Base-by-base conservation (phyloP, 2,329 filamentous ascomycete genomes). In the Eutypa lata region DNA sequence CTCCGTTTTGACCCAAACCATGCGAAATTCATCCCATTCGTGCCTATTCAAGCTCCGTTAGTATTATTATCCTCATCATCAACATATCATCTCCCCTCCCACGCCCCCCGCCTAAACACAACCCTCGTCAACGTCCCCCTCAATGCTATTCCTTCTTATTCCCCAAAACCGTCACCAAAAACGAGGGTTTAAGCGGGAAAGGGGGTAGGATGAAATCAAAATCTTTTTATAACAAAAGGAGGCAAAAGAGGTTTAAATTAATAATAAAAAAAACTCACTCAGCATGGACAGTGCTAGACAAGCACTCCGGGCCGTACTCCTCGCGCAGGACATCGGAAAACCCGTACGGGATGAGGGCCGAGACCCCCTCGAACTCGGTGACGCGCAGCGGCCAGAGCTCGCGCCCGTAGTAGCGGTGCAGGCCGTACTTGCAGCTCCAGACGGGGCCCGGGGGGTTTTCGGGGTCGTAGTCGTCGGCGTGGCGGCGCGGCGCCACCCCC, bases 351-450 rank as follows among this genome's bases (percentile, higher is more conserved):
- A 94, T 80, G 58, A 78, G 79, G 22, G 88, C 88, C 13, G 78
- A 73, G 2, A 89, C 84, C 19, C 88, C 89, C 72, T 94, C 90
- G 61, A 90, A 94, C 57, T 82, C 79, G 24, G 84, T 88, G 65
- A 84, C 77, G 16, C 89, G 80, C 77, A 94, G 76, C 3, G 90
- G 90, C 71, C 86, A 94, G 13, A 94, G 74, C 61, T 94, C 88
- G n/a, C 74, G 73, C 24, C 81, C 84, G 42, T 74, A 71, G 69
- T 94, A 94, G 45, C 78, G 75, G 71, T 95, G 90, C 26, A 6
- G 5, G 63, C 80, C 80, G 66, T 94, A 92, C 75, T 93, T 93
- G 73, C 89, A 93, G 63, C 82, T 84, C 83, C 87, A 89, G 28
- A 88, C 68, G 7, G 2, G 7, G 2, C 68, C 69, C 16, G 75